Evolutionary conservation across 1,139 yeast genomes (phyloP), one percentile per base, ranked within the genome.

Genomic region (Pichia sp.): DNA sequence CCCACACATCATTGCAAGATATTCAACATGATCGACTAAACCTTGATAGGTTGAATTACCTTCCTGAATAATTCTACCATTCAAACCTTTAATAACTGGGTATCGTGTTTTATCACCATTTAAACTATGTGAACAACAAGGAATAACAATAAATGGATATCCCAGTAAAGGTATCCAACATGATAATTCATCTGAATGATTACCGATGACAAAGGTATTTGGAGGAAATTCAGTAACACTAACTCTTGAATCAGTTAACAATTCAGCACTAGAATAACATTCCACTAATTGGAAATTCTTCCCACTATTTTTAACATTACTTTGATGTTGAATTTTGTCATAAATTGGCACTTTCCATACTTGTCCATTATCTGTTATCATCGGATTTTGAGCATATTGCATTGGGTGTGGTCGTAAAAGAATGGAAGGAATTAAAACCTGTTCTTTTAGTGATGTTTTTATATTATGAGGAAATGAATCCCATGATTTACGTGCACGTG

Each of bases 81-180:
- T 46, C 12, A 37, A 16, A 22, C 47, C 46, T 20, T 46, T 48
- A 2, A 45, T 41, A 54, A 12, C 82, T 68, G 79, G 66, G 56
- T 75, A 90, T 54, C 97, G 69, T 7, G 74, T 70, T 55, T 80
- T 80, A 24, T 80, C 79, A 3, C 97, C 98, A 11, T 82, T 75
- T 35, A 90, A 70, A 1, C 86, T 78, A 62, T 92, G 96, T 0
- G 97, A 87, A 62, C 98, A 92, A 61, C 98, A 92, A 3, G 98
- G 97, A 35, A 92, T 86, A 7, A 89, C 96, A 68, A 90, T 70
- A 59, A 87, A 92, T 3, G 97, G 96, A 53, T 73, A 78, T 0
- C 90, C 94, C 20, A 92, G 67, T 11, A 92, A 65, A 2, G 98
- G 98, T 28, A 90, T 80, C 97, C 97, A 92, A 53, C 96, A 86